Base-by-base conservation (phyloP, 1,284 basidiomycete genomes). In the Earliella scabrosa region DNA sequence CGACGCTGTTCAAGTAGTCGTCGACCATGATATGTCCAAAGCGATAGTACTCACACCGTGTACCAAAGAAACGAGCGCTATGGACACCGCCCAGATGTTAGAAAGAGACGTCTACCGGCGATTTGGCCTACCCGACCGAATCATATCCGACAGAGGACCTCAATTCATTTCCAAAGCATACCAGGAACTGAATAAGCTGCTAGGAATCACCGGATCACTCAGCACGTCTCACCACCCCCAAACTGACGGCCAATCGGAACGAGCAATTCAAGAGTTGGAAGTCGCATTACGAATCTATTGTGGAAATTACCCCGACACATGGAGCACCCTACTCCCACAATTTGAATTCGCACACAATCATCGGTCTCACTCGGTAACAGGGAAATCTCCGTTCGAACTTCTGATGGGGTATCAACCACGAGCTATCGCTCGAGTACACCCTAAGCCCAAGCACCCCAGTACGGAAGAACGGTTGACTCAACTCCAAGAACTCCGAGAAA, bases 81-180 rank as follows among this genome's bases (percentile, higher is more conserved):
- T n/a, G n/a, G 48, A 50, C 13, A 38, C 47, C 2, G 39, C 36
- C 16, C 27, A 38, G 9, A 29, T 54, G 27, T 13, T 45, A 6
- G 32, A 54, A n/a, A 27, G 43, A 7, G 35, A 49, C 7, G 31
- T 54, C 11, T 54, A 45, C 18, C 14, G 27, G 7, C 7, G 47
- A 14, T 50, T 45, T 26, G 43, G 53, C 32, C 21, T 45, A 45
- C 44, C 29, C 1, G n/a, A 16, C 18, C 18, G 34, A 14, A 63
- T 75, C 10, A 69, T 75, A n/a, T 71, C 66, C 16, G 75, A 75
- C 38, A 1, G 68, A 63, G 63, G 26, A 71, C 68, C 39, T 77
- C 76, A 3, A 54, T 68, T 0, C 68, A 73, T 47, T 80, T 79
- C 50, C 66, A 52, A 65, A 8, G 71, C 77, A 27, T 74, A 71